A percentile compares a stretch with the other conserved stretches of the same genome.
These are phyloP conservation scores for Cystoderma amianthinum DNA, from an alignment of 768 basidiomycete genomes.

Conservation along the genomic window DNA sequence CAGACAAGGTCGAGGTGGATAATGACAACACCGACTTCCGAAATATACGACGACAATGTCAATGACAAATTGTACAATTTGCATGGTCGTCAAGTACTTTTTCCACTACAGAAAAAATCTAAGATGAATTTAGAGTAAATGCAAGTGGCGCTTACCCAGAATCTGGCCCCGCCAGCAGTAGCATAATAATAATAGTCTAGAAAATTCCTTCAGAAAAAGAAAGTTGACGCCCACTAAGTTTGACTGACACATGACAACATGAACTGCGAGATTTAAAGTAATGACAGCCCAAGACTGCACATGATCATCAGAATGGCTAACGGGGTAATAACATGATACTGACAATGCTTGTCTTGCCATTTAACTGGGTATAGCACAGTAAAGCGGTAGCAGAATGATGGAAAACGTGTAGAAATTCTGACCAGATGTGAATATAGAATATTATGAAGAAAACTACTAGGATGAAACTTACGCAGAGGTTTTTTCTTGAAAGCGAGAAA, in stretches of 20 bases:
- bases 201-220: background rate
- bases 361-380: constrained; percentile 89
- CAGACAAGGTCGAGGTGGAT: constrained; percentile 1
- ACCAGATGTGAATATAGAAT: constrained; percentile 97
- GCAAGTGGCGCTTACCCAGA: constrained; percentile 64
- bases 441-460: constrained; percentile 96
- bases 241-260: constrained; percentile 93
- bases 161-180: constrained; percentile 91
- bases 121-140: background rate
- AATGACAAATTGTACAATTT: constrained; percentile 93
- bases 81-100: no score
- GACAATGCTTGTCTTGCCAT: constrained; percentile 92
- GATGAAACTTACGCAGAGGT: no score
- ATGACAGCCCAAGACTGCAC: constrained; percentile 94
- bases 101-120: no score
- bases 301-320: constrained; percentile 1
- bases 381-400: no score
- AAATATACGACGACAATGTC: constrained; percentile 91
- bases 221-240: no score
- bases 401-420: no score
- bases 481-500: constrained; percentile 98
- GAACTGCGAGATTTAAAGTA: constrained; percentile 82
- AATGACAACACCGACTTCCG: constrained; percentile 69
- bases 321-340: constrained; percentile 21
- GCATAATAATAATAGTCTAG: constrained; percentile 99